Base-by-base conservation (phyloP, 2,329 filamentous ascomycete species). In the Aspergillus unguis region DNA sequence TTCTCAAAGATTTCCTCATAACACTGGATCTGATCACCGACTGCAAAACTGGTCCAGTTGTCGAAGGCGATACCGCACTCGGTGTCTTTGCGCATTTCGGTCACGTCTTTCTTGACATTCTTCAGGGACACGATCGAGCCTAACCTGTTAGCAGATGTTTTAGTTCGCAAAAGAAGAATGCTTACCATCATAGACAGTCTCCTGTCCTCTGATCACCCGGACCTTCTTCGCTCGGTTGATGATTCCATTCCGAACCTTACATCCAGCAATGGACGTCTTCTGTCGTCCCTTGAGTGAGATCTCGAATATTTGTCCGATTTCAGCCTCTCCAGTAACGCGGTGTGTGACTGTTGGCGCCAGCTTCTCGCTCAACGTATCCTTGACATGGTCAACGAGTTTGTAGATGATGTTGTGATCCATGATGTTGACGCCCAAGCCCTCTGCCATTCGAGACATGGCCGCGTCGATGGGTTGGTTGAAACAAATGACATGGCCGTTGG, bases 41-140 rank as follows among this genome's bases (percentile, higher is more conserved):
- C 77, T 65, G 86, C 71, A 67, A 97, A 87, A 25, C 84, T 87
- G 44, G 87, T 79, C 84, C 90, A 99, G 31, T 79, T 81, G 3
- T 87, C 84, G 64, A 99, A 92, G 48, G 84, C 85, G 60, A 99
- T 86, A 60, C 94, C 94, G 64, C 94, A 99, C 72, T 99, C 94
- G n/a, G 81, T 84, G 53, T 91, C 92, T 74, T 95, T 97, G 64
- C 85, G 85, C 85, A 95, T 94, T 66, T 96, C 90, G 42, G 78
- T 77, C 29, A 94, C 88, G 59, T 96, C 90, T 70, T 95, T 95
- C 80, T 97, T 96, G 70, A 88, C 84, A 65, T 95, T 88, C 75
- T 94, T 96, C 53, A 99, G 83, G 1, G 89, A 89, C 17, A 84
- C 80, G 40, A 97, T 82, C 47, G 80, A 80, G 59, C 92, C 92